Percentiles rank a stretch among this genome's conserved stretches.
Evolutionary conservation across 2,329 filamentous ascomycete species (phyloP).

Genomic region (Fusarium sp.): DNA sequence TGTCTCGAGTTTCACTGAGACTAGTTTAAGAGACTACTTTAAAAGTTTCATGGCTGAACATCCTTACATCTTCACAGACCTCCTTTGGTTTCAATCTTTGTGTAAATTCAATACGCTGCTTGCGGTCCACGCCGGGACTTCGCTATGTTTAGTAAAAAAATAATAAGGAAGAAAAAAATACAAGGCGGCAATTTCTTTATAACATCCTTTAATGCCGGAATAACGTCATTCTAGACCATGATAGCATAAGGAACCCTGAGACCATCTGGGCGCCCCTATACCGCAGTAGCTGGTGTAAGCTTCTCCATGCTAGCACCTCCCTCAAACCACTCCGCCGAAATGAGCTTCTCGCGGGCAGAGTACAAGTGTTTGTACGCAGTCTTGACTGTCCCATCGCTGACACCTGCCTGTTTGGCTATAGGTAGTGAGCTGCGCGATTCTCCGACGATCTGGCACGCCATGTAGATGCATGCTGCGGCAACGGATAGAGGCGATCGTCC

Average conservation of each 20-base stretch:
- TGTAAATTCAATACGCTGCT: slow-evolving; percentile 4
- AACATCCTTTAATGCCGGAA: neutral
- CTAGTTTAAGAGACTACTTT: neutral
- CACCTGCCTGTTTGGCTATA: slow-evolving; percentile 84
- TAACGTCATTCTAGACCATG: neutral
- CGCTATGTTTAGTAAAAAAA: neutral
- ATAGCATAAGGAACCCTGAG: neutral
- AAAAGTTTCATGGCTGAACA: neutral
- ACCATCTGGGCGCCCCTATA: neutral
- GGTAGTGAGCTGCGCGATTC: slow-evolving; percentile 82
- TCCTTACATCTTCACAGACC: neutral
- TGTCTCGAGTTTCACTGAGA: neutral
- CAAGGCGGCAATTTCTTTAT: neutral
- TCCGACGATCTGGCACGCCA: slow-evolving; percentile 88
- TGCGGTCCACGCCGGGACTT: neutral
- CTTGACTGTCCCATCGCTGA: slow-evolving; percentile 96
- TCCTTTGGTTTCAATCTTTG: neutral
- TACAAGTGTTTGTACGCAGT: slow-evolving; percentile 93
- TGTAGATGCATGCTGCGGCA: slow-evolving; percentile 95
- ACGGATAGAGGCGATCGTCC: slow-evolving; percentile 94
- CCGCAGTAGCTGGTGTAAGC: slow-evolving; percentile 61
- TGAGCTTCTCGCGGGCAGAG: slow-evolving; percentile 74
- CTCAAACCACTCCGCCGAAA: slow-evolving; percentile 78
- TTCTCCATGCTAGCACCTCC: slow-evolving; percentile 77
- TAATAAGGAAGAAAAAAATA: neutral